Evolutionary conservation across 352 stramenopile genomes (phyloP).

Genomic region (Phytophthora litchii): DNA sequence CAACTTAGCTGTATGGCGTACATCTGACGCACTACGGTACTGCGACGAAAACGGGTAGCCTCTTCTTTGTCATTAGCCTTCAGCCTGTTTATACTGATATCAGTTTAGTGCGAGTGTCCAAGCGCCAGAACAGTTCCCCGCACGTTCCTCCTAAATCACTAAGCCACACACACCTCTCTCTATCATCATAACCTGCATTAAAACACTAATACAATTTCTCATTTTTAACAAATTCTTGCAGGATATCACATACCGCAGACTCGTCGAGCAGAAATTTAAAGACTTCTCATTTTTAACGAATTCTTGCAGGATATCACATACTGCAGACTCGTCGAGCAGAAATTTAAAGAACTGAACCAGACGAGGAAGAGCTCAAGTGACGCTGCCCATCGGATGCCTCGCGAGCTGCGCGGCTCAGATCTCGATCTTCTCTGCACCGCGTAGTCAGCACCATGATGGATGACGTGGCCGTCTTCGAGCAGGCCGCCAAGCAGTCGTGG

Average conservation of each 20-base stretch:
- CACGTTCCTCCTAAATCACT: neutral
- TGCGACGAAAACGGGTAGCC: slow-evolving; percentile 11
- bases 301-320: neutral
- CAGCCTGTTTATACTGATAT: slow-evolving; percentile 11
- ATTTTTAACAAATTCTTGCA: too few relatives aligned
- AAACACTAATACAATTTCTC: neutral
- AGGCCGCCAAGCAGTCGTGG: slow-evolving; percentile 83
- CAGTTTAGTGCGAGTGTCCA: neutral
- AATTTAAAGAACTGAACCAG: slow-evolving; percentile 40
- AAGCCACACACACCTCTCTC: neutral
- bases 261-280: slow-evolving; percentile 6
- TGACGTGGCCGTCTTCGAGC: slow-evolving; percentile 62
- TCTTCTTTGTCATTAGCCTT: neutral
- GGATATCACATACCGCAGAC: slow-evolving; percentile 1
- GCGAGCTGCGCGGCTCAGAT: slow-evolving; percentile 14
- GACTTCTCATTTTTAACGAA: neutral
- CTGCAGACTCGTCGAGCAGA: neutral
- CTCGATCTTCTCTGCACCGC: slow-evolving; percentile 17
- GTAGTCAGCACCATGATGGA: slow-evolving; percentile 38
- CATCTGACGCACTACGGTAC: slow-evolving; percentile 5
- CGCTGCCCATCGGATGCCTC: slow-evolving; percentile 19
- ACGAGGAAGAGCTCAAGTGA: slow-evolving; percentile 11
- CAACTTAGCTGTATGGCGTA: neutral
- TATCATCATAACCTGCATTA: neutral
- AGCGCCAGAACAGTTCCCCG: neutral